Base-by-base conservation (phyloP, 2,329 filamentous ascomycete genomes). In the Venturia pyrina region DNA sequence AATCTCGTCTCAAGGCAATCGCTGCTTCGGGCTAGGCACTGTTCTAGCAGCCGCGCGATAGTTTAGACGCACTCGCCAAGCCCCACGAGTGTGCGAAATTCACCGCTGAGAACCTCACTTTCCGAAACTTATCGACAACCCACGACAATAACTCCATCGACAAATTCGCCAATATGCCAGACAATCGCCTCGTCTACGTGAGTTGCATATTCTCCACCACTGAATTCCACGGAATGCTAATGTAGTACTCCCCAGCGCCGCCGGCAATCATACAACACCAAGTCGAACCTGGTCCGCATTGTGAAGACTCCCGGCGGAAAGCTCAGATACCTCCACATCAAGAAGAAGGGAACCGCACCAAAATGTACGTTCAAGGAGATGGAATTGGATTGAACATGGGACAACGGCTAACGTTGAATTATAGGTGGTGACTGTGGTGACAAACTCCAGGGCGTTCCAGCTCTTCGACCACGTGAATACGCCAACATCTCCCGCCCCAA, bases 391-490 rank as follows among this genome's bases (percentile, higher is more conserved):
- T 37, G 53, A 19, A 17, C 7, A 19, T 10, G 40, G 28, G 37
- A 37, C 28, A 40, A 24, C 21, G n/a, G 59, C 65, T 66, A 43
- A 62, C 61, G 32, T 69, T 70, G 64, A 70, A 70, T 70, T 65
- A 72, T 66, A 65, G 46, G 57, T 80, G 91, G 96, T 87, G 95
- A 99, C 87, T 99, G 96, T 79, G 95, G 95, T 78, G 87, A 87
- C 84, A 98, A 98, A 86, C 89, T 99, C 77, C 87, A 91, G 78
- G 95, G 95, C 82, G 93, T 96, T 77, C 96, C 95, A 76, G 95
- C 96, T 76, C 93, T 99, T 79, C 92, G 95, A 79, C 95, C 95
- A 78, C 93, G 93, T 84, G 91, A 99, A 86, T 99, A 99, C 84
- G 85, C 95, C 75, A 88, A 89, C 79, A 89, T 99, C 83, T 97